Evolutionary conservation across 2,329 filamentous ascomycete genomes (phyloP), one percentile per base, ranked within the genome.

Genomic region (Uncinocarpus reesii): DNA sequence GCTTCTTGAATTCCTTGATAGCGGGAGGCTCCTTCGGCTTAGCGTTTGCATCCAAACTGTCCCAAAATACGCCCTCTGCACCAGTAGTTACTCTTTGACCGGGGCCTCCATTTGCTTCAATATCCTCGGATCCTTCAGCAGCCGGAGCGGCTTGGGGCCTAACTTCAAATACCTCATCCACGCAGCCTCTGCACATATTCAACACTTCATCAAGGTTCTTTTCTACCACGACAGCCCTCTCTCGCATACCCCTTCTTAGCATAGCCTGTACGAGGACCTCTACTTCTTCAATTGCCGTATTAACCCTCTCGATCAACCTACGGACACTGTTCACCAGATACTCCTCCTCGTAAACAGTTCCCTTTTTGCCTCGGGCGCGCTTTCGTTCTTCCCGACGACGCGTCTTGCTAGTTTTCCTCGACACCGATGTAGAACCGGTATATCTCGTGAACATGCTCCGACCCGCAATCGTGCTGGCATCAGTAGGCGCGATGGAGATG

Each of bases 291-390:
- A 80, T 76, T 2, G 83, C 76, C 18, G 73, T 73, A 63, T 89
- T 87, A 18, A 95, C 79, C 29, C 89, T 76, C 63, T 94, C 87
- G 11, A 95, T 78, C 28, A 98, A 74, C 20, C 92, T 75, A 10
- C 83, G 78, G 29, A 96, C 81, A 56, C 83, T 90, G 64, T 89
- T 92, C 50, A 95, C 82, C 4, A 98, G 77, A 65, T 98, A 98
- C 66, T 96, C 92, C 62, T 96, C 90, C 65, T 98, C 92, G 65
- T 98, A 98, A 4, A 98, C 86, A 13, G 86, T 95, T 8, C 92
- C 92, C 72, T 96, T 96, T 65, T 95, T 90, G 20, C 92, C 92
- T 6, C 87, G 75, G 0, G 92, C 92, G 13, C 90, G 80, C 76
- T 98, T 98, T 65, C 94, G 81, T 72, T 98, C 92, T 66, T 98